Percentiles rank a stretch among this genome's conserved stretches.
These are phyloP conservation scores for Peronospora farinosa DNA, from an alignment of 352 stramenopile species.

Conservation along the genomic window DNA sequence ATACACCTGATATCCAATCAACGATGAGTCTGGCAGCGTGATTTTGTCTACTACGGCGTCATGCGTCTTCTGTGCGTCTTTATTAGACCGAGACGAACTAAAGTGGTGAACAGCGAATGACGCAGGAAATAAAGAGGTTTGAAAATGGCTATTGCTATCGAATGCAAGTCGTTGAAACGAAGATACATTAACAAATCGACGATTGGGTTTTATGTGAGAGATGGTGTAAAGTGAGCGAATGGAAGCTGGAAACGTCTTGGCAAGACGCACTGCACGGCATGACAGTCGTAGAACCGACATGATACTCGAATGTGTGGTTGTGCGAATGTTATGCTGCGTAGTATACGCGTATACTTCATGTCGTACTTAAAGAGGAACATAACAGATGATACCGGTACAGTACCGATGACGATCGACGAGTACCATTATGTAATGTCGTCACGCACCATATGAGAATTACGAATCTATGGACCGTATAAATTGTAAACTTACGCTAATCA, in stretches of 20 bases:
- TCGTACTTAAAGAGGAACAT: too few species aligned
- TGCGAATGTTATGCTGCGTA: too few species aligned
- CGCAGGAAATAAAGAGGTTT: neutral
- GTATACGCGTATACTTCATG: too few species aligned
- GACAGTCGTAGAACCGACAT: slow-evolving; percentile 12
- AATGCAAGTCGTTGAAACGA: slow-evolving; percentile 15
- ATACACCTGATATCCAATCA: slow-evolving; percentile 41
- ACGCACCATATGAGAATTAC: neutral
- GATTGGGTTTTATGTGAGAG: neutral
- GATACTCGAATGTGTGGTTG: neutral
- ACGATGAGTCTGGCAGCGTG: neutral
- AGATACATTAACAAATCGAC: slow-evolving; percentile 2
- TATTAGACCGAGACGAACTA: slow-evolving; percentile 12
- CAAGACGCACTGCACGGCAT: slow-evolving; percentile 11
- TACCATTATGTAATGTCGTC: too few species aligned
- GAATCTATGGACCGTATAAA: neutral
- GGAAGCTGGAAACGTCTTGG: slow-evolving; percentile 4
- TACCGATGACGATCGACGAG: neutral
- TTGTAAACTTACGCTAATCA: too few species aligned
- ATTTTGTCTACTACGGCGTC: neutral
- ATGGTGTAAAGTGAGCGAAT: slow-evolving; percentile 5
- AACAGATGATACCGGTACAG: neutral
- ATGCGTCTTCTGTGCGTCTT: slow-evolving; percentile 11
- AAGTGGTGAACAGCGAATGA: slow-evolving; percentile 9
- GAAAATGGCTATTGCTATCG: slow-evolving; percentile 4